A percentile compares a stretch with the other conserved stretches of the same genome.
Conservation (phyloP, 2,329 filamentous ascomycete species). For the Microsporum canis region DNA sequence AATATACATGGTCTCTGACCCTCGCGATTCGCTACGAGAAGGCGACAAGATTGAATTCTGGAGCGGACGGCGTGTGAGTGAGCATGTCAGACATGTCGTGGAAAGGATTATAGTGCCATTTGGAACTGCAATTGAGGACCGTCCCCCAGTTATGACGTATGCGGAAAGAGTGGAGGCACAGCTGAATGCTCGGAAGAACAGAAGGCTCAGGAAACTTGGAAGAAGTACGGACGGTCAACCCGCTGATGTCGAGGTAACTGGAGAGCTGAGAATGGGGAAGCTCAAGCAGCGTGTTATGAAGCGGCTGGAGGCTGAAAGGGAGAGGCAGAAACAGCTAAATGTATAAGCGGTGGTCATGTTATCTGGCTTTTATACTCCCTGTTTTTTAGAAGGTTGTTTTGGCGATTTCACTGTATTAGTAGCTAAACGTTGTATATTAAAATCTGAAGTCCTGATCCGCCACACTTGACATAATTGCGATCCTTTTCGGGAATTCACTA, state of each 20-base stretch:
- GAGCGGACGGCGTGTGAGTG: constrained; percentile 30
- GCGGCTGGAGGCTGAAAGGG: constrained; percentile 13
- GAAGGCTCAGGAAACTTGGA: constrained; percentile 16
- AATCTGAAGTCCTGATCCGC: not conserved
- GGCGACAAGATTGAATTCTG: constrained; percentile 37
- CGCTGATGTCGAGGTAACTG: constrained; percentile 14
- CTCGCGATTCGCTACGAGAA: constrained; percentile 31
- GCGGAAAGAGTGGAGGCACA: constrained; percentile 27
- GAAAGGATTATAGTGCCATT: constrained; percentile 35
- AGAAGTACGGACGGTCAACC: constrained; percentile 12
- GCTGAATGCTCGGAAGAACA: constrained; percentile 25
- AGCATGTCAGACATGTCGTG: constrained; percentile 31
- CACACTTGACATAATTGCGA: not conserved
- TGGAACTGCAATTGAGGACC: constrained; percentile 25
- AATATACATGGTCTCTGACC: constrained; percentile 29
- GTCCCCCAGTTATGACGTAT: constrained; percentile 27
- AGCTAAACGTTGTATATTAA: not conserved
- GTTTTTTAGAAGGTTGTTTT: not conserved
- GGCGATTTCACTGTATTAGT: not conserved
- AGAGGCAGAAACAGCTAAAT: not conserved
- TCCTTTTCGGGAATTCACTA: too few species aligned
- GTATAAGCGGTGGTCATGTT: not conserved
- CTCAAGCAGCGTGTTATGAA: constrained; percentile 23
- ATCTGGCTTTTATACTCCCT: not conserved
- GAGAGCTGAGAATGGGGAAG: constrained; percentile 18